phyloP scores from a whole-genome alignment of 352 stramenopile species.

The Pythium sp. region DNA sequence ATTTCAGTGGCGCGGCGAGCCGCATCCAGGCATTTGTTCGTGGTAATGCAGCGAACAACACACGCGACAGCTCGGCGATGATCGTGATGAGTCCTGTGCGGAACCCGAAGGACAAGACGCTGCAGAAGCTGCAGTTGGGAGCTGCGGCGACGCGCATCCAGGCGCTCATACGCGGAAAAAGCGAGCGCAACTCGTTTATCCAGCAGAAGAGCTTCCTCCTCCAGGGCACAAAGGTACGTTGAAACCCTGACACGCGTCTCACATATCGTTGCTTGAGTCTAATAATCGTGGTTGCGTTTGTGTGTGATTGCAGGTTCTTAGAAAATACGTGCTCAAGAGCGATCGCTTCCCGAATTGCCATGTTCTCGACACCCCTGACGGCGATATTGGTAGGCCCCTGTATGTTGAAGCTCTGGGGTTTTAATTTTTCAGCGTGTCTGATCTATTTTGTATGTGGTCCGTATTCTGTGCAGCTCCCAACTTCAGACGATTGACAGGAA shows the following conservation, averaged over 20 bases:
- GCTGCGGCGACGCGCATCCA: slow-evolving; percentile 71
- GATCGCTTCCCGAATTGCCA: slow-evolving; percentile 82
- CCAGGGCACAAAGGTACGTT: slow-evolving; percentile 65
- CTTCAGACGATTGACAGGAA: slow-evolving; percentile 66
- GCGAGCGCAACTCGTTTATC: slow-evolving; percentile 43
- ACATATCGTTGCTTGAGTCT: neutral
- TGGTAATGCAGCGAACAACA: slow-evolving; percentile 5
- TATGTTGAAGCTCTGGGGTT: neutral
- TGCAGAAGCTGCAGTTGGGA: slow-evolving; percentile 13
- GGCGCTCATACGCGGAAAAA: slow-evolving; percentile 58
- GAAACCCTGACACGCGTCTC: neutral
- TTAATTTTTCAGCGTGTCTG: neutral
- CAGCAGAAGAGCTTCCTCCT: slow-evolving; percentile 57
- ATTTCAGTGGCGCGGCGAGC: slow-evolving; percentile 38
- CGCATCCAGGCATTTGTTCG: slow-evolving; percentile 36
- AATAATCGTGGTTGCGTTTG: neutral
- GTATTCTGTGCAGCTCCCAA: slow-evolving; percentile 51
- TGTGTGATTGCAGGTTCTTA: slow-evolving; percentile 44
- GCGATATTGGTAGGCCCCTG: slow-evolving; percentile 46
- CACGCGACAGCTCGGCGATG: slow-evolving; percentile 7
- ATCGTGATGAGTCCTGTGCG: slow-evolving; percentile 2
- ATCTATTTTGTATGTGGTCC: neutral
- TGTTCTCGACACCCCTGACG: slow-evolving; percentile 56
- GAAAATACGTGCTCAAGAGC: slow-evolving; percentile 84
- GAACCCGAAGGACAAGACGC: slow-evolving; percentile 4